Base-by-base conservation (phyloP, 73 alveolate species). In the Paramecium biaurelia region DNA sequence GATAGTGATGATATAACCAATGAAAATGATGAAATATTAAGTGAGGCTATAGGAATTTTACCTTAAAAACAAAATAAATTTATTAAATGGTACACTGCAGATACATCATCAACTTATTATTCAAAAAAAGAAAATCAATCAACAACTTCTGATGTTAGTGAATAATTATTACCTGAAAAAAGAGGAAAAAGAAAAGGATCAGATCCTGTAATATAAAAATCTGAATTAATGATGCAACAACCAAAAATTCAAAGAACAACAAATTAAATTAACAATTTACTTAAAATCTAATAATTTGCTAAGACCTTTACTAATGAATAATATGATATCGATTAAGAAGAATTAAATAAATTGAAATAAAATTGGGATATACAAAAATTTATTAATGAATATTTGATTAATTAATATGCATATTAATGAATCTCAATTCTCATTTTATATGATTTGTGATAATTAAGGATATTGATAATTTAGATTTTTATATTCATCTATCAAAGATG, bases 31-130 rank as follows among this genome's bases (percentile, higher is more conserved):
- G 84, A 63, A 63, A 63, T 63, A 4, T 5, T 63, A 32, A 63
- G 84, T 63, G 84, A 26, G 20, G 84, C 49, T 30, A 63, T 63
- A 0, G 45, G 49, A 8, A 63, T 30, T 8, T 23, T 63, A 2
- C 45, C 45, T 26, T 20, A 32, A 63, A 63, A 63, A 3, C 84
- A 63, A 63, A 63, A 63, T 30, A 63, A 32, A 63, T 32, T 4
- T 9, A 63, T 24, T 63, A 63, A 5, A 63, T 63, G 84, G 84
- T 63, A 10, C 12, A 63, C 47, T 63, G 21, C 24, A 26, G 84
- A 63, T 11, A 63, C 84, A 12, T 63, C 84, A 11, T 63, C 84
- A 63, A 63, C 84, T 41, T 63, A 63, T 63, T 63, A 63, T 63
- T 63, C 84, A 2, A 63, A 63, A 32, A 63, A 7, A 6, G 84